Conservation (phyloP, 2,329 filamentous ascomycete species). For the Metarhizium sp. region DNA sequence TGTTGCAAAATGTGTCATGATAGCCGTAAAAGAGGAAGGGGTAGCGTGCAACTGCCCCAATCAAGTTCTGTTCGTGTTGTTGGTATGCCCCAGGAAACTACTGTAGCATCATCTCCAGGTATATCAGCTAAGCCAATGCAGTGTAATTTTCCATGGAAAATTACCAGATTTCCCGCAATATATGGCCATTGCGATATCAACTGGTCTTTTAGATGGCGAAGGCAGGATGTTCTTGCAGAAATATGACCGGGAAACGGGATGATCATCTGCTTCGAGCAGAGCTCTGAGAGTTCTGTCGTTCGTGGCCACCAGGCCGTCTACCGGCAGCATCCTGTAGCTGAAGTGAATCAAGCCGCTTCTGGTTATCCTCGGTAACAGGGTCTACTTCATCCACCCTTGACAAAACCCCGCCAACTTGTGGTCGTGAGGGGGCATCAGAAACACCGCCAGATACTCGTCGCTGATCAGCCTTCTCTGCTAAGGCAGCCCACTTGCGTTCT, state of each 20-base stretch:
- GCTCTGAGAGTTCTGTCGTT: constrained; percentile 51
- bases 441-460: constrained; percentile 38
- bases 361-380: constrained; percentile 69
- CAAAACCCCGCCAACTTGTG: constrained; percentile 29
- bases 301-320: constrained; percentile 44
- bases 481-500: constrained; percentile 80
- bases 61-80: background rate
- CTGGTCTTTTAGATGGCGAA: background rate
- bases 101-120: background rate
- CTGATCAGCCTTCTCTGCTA: constrained; percentile 70
- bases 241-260: background rate
- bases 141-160: background rate
- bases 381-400: constrained; percentile 66
- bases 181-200: background rate
- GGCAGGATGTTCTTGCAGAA: background rate
- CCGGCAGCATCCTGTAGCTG: constrained; percentile 75
- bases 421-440: constrained; percentile 22
- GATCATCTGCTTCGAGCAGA: constrained; percentile 43
- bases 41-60: background rate
- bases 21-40: constrained; percentile 1
- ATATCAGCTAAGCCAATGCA: background rate
- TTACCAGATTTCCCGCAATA: background rate
- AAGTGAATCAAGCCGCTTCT: constrained; percentile 79
- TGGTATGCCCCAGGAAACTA: background rate
- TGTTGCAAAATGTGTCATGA: constrained; percentile 6